Evolutionary conservation across 257 asterid genomes (phyloP).

Genomic region (Ajuga chamaepitys): DNA sequence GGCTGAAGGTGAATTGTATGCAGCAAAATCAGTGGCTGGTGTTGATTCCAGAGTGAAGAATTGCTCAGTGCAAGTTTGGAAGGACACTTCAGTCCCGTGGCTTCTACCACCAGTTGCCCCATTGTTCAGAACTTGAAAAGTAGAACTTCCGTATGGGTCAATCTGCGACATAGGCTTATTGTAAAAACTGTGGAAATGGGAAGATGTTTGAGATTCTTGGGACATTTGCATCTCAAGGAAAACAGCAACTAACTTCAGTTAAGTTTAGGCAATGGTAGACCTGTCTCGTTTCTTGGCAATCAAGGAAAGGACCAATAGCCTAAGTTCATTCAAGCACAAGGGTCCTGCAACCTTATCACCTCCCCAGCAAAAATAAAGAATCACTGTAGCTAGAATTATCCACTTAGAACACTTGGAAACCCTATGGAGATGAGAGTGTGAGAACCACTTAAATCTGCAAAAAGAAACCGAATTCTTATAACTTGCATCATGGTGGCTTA

Average conservation of each 20-base stretch:
- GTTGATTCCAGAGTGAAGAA: conserved; percentile 84
- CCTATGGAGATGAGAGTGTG: not conserved
- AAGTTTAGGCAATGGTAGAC: not conserved
- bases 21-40: conserved; percentile 36
- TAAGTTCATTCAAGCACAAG: not conserved
- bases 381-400: not conserved
- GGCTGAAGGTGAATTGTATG: conserved; percentile 58
- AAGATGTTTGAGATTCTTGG: conserved; percentile 44
- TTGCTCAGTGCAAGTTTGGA: conserved; percentile 41
- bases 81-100: conserved; percentile 47
- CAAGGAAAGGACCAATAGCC: not conserved
- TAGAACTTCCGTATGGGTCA: conserved; percentile 31
- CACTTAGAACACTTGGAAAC: not conserved
- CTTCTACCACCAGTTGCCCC: conserved; percentile 35
- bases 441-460: conserved; percentile 18
- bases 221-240: conserved; percentile 55
- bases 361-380: conserved; percentile 1
- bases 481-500: not conserved
- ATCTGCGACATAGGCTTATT: conserved; percentile 42
- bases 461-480: conserved; percentile 1
- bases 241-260: conserved; percentile 6
- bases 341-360: conserved; percentile 1
- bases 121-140: conserved; percentile 52
- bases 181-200: conserved; percentile 35
- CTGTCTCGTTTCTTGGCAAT: not conserved